Base-by-base conservation (phyloP, 176 grass and related monocot genomes). In the Raddia distichophylla region DNA sequence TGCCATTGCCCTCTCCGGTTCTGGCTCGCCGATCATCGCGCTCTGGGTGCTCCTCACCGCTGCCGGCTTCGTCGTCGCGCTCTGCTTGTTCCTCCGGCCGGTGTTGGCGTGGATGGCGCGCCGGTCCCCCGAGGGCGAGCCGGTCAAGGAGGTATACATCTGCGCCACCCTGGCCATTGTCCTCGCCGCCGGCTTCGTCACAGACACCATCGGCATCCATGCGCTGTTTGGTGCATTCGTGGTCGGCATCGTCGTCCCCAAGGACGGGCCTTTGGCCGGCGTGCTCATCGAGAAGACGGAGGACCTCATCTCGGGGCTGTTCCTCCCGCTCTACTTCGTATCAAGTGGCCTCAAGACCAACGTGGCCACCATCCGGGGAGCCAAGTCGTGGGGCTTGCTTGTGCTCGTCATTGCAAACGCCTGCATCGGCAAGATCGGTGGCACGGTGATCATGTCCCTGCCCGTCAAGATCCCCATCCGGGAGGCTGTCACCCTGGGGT, bases 261-360 rank as follows among this genome's bases (percentile, higher is more conserved):
- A 94, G 64, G 90, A 94, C 17, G 90, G 93, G 0, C 87, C 90
- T 1, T 94, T 94, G 12, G 90, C 87, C 10, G 84, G 93, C 1
- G 60, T 92, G 18, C 64, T 94, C 45, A 90, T 83, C 34, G 93
- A 94, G 69, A 94, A 94, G 47, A 81, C 92, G 33, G 93, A 94
- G 78, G 90, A 94, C 37, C 84, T 94, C 58, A 83, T 92, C 43
- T 90, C 93, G 1, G 83, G 93, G 2, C 87, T 95, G 5, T 95
- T 95, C 82, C 90, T 94, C 10, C 93, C 93, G 8, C 93, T 94
- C 40, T 94, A 94, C 82, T 94, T 94, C 64, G 93, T 94, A 8
- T 94, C 93, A 0, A 94, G 93, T 2, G 93, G 93, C 14, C 84
- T 94, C 55, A 94, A 94, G 81, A 94, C 93, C 10, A 69, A 94